A percentile compares a stretch with the other conserved stretches of the same genome.
These are phyloP conservation scores for Medicago lupulina DNA, from an alignment of 306 rosid species.

Conservation along the genomic window DNA sequence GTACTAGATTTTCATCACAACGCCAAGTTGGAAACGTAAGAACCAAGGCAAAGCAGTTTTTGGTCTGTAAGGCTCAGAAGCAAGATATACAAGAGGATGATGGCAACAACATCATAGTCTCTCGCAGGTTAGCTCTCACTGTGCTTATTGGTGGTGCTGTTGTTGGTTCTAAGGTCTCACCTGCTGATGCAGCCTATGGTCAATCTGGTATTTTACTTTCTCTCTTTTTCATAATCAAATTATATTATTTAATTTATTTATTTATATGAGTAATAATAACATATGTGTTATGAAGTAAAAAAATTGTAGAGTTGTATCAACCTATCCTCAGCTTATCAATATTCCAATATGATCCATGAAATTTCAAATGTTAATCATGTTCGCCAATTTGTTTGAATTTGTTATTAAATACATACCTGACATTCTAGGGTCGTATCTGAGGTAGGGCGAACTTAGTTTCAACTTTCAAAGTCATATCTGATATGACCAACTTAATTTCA, in stretches of 20 bases:
- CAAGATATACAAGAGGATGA: slow-evolving; percentile 59
- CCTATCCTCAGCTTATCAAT: too few species aligned
- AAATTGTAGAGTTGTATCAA: too few species aligned
- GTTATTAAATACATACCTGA: too few species aligned
- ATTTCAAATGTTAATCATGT: too few species aligned
- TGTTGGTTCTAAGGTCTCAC: slow-evolving; percentile 81
- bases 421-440: too few species aligned
- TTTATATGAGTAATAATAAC: too few species aligned
- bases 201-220: slow-evolving; percentile 70
- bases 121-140: slow-evolving; percentile 90
- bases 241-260: background rate
- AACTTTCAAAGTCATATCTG: too few species aligned
- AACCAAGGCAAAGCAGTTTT: slow-evolving; percentile 57
- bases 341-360: too few species aligned
- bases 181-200: slow-evolving; percentile 97
- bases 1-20: slow-evolving; percentile 59
- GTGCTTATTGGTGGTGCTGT: slow-evolving; percentile 91
- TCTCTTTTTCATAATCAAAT: background rate
- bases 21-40: slow-evolving; percentile 44
- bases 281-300: too few species aligned
- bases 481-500: too few species aligned
- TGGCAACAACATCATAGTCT: slow-evolving; percentile 38
- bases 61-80: slow-evolving; percentile 83
- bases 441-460: too few species aligned
- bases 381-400: too few species aligned